Evolutionary conservation across 805 yeast genomes (phyloP).

Genomic region (Metschnikowia hibisci): DNA sequence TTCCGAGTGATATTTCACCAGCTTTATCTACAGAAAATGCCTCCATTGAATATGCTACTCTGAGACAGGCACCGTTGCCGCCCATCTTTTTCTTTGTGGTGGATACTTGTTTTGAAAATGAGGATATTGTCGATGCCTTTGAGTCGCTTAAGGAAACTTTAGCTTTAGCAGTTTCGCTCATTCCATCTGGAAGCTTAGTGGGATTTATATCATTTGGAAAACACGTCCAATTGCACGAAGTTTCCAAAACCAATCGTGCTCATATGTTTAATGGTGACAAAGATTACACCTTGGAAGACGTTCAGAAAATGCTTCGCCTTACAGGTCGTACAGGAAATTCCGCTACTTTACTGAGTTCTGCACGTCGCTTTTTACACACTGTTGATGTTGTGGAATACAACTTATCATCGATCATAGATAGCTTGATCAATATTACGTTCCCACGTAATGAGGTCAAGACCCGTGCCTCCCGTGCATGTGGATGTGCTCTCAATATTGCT

Average conservation of each 20-base stretch:
- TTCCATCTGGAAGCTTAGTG: slow-evolving; percentile 54
- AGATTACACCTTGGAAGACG: slow-evolving; percentile 44
- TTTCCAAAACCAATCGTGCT: slow-evolving; percentile 22
- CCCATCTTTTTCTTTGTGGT: slow-evolving; percentile 52
- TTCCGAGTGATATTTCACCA: slow-evolving; percentile 29
- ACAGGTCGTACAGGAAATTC: slow-evolving; percentile 21
- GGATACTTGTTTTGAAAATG: slow-evolving; percentile 52
- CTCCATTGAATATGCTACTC: slow-evolving; percentile 50
- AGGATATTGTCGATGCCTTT: slow-evolving; percentile 41
- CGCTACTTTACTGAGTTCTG: slow-evolving; percentile 6
- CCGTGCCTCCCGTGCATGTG: slow-evolving; percentile 54
- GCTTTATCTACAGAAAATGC: slow-evolving; percentile 23
- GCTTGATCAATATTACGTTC: slow-evolving; percentile 47
- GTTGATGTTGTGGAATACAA: slow-evolving; percentile 49
- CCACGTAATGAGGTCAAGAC: slow-evolving; percentile 38
- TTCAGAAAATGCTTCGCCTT: slow-evolving; percentile 46
- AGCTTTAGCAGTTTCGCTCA: slow-evolving; percentile 38
- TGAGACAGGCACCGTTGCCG: slow-evolving; percentile 37
- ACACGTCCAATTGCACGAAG: slow-evolving; percentile 55
- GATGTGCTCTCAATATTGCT: slow-evolving; percentile 53
- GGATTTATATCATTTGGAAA: slow-evolving; percentile 60
- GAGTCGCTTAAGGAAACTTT: slow-evolving; percentile 49
- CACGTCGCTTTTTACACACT: slow-evolving; percentile 44
- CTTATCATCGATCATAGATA: slow-evolving; percentile 46
- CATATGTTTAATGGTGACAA: slow-evolving; percentile 56